These are phyloP conservation scores for Cichorium intybus DNA, from an alignment of 140 eudicot genomes.

Conservation along the genomic window DNA sequence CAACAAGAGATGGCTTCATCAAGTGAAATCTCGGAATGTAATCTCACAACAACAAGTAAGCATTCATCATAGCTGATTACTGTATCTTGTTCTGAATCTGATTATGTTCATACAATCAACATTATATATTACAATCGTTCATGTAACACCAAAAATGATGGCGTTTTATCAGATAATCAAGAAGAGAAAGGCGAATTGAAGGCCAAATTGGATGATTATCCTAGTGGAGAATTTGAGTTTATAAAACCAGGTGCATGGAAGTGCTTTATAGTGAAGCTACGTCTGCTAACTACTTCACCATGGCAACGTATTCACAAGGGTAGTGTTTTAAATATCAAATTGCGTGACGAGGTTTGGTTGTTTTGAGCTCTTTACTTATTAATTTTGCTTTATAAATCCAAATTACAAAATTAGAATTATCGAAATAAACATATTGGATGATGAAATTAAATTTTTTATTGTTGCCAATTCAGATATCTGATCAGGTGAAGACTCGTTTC, in stretches of 20 bases:
- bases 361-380: not conserved
- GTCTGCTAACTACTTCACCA: constrained; percentile 60
- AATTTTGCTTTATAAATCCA: too few species aligned
- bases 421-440: not conserved
- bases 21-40: constrained; percentile 14
- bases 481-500: constrained; percentile 87
- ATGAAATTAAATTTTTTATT: not conserved
- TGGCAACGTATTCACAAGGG: constrained; percentile 77
- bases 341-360: constrained; percentile 76
- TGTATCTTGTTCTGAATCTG: not conserved
- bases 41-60: constrained; percentile 16
- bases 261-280: constrained; percentile 58
- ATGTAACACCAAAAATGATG: not conserved
- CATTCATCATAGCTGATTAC: not conserved
- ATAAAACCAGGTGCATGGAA: constrained; percentile 45
- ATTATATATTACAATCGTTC: not conserved
- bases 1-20: constrained; percentile 23
- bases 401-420: too few species aligned
- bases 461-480: constrained; percentile 63
- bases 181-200: constrained; percentile 2
- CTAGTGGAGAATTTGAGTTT: constrained; percentile 74
- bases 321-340: constrained; percentile 64
- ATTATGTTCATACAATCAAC: not conserved
- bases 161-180: not conserved
- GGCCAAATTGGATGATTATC: constrained; percentile 40